Evolutionary conservation across 495 filamentous ascomycete genomes (phyloP).

Genomic region (Schizothecium vesticola): DNA sequence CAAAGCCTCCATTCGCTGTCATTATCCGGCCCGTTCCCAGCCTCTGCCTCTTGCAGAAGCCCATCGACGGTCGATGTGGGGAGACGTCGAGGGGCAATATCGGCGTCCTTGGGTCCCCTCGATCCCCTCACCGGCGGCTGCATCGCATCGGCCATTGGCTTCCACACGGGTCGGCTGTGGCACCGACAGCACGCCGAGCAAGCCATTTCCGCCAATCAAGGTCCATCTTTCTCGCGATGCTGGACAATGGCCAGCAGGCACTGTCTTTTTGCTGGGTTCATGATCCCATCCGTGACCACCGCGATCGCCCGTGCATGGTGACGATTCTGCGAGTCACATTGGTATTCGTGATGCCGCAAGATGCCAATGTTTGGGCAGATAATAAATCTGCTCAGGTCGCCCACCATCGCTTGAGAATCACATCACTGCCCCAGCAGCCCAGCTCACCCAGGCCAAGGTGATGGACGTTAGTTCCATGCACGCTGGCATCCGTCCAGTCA

Average conservation of each 20-base stretch:
- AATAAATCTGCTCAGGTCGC: neutral
- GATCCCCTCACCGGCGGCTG: constrained; percentile 4
- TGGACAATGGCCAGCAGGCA: neutral
- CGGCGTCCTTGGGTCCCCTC: neutral
- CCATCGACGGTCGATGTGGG: constrained; percentile 5
- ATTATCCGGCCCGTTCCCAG: constrained; percentile 11
- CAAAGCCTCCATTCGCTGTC: neutral
- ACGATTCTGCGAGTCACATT: constrained; percentile 3
- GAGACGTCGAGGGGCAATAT: neutral
- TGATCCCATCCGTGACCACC: neutral
- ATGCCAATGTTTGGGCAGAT: neutral
- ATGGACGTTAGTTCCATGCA: neutral
- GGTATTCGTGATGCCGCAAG: neutral
- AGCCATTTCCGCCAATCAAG: neutral
- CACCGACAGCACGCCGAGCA: neutral
- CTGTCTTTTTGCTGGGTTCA: neutral
- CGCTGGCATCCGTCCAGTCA: neutral
- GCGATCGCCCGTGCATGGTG: constrained; percentile 8
- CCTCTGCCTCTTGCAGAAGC: constrained; percentile 7
- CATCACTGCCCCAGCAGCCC: neutral
- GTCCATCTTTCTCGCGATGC: neutral
- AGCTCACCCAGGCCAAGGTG: neutral
- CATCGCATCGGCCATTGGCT: constrained; percentile 1
- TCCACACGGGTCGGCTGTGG: neutral
- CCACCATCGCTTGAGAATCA: neutral